phyloP scores from a whole-genome alignment of 495 filamentous ascomycete genomes.

The Endocarpon pusillum region DNA sequence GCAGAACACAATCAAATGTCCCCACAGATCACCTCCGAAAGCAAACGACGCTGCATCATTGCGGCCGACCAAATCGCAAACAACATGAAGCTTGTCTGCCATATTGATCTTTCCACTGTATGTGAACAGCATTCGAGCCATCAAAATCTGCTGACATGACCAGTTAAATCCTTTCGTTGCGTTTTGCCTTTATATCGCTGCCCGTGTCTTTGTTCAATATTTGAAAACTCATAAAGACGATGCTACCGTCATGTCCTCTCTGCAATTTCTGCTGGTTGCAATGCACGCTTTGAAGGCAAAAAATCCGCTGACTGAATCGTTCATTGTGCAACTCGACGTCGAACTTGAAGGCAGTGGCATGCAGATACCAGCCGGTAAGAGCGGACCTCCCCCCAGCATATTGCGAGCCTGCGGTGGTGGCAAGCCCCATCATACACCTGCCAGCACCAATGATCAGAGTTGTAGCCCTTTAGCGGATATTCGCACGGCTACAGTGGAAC shows the following conservation, averaged over 20 bases:
- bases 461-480: neutral
- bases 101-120: conserved; percentile 72
- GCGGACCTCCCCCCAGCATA: conserved; percentile 3
- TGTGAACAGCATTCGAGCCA: conserved; percentile 16
- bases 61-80: conserved; percentile 89
- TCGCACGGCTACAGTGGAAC: neutral
- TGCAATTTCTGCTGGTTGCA: conserved; percentile 76
- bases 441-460: neutral
- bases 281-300: conserved; percentile 77
- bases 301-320: conserved; percentile 88
- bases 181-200: conserved; percentile 89
- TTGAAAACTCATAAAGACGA: conserved; percentile 79
- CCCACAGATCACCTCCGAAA: conserved; percentile 61
- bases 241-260: conserved; percentile 58
- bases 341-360: conserved; percentile 58
- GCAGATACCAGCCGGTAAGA: conserved; percentile 9
- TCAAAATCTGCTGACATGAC: conserved; percentile 11
- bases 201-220: conserved; percentile 90
- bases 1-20: conserved; percentile 78
- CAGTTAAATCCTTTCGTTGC: conserved; percentile 95
- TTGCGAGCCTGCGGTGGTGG: conserved; percentile 1
- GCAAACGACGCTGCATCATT: conserved; percentile 82
- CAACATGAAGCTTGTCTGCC: conserved; percentile 89
- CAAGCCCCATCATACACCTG: neutral
- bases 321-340: conserved; percentile 83